Base-by-base conservation (phyloP, 345 rosid species). In the Boechera stricta region DNA sequence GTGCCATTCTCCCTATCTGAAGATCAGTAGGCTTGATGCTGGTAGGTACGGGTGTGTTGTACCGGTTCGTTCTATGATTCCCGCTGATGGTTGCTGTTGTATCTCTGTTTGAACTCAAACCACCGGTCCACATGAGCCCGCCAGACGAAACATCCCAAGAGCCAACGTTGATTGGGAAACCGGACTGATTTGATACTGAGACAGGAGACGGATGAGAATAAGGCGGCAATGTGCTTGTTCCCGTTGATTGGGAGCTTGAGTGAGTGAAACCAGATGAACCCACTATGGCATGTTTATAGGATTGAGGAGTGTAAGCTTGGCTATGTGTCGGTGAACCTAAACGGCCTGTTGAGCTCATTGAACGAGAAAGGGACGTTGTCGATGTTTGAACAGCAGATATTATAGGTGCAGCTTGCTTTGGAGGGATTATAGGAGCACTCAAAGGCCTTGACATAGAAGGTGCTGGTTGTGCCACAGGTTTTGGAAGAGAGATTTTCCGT, bases 271-370 rank as follows among this genome's bases (percentile, higher is more conserved):
- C 77, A 67, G 85, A 61, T 16, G 85, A 76, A 59, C 83, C 24
- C 4, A 86, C 79, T 60, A 90, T 88, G 58, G 97, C 95, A 85
- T 90, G 88, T 74, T 94, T 84, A 70, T 92, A 90, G 64, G 98
- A 90, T 74, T 77, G 90, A 69, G 97, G 93, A 77, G 75, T 77
- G 82, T 77, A 84, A 83, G 87, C 73, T 66, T 78, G 91, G 72
- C 81, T 74, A 35, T 84, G 75, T 26, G 85, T 69, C 7, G 88
- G 32, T 21, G 90, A 79, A 5, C 90, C 95, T 54, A 89, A 86
- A 67, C 86, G 89, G 12, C 94, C 97, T 55, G 85, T 82, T 68
- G 94, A 96, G 86, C 94, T 90, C 47, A 84, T 82, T 33, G 98
- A 90, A 61, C 95, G 96, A 55, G 91, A 78, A 59, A 92, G 89